phyloP scores from a whole-genome alignment of 345 rosid genomes.

The Raphanus sativus region DNA sequence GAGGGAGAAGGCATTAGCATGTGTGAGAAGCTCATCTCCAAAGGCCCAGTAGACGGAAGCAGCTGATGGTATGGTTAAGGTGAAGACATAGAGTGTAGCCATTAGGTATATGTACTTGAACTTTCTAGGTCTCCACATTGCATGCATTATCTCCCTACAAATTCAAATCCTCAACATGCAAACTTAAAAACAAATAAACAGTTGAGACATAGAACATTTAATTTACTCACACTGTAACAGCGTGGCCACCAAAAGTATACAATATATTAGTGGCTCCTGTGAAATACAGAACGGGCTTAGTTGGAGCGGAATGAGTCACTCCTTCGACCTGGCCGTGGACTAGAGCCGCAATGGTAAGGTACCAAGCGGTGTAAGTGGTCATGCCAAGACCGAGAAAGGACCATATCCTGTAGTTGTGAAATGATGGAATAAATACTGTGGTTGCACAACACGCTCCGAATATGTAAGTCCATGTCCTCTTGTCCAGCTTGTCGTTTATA shows the following conservation, averaged over 20 bases:
- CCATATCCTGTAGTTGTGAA: conserved; percentile 4
- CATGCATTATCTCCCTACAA: conserved; percentile 9
- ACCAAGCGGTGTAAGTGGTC: conserved; percentile 11
- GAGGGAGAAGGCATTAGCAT: conserved; percentile 9
- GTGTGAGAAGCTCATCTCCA: conserved; percentile 11
- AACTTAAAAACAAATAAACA: neutral
- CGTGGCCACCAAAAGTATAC: conserved; percentile 7
- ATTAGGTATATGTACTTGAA: neutral
- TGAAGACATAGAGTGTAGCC: conserved; percentile 3
- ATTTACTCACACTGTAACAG: conserved; percentile 4
- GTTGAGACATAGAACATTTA: neutral
- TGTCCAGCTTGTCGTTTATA: conserved; percentile 4
- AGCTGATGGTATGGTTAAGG: conserved; percentile 7
- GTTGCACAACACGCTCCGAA: conserved; percentile 9
- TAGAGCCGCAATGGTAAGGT: neutral
- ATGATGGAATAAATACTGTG: conserved; percentile 1
- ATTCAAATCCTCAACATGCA: neutral
- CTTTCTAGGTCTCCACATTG: conserved; percentile 4
- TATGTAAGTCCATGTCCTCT: conserved; percentile 8
- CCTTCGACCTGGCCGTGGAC: neutral
- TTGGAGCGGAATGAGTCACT: conserved; percentile 10
- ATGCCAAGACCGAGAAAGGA: neutral
- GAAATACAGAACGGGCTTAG: conserved; percentile 2
- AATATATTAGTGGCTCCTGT: conserved; percentile 5
- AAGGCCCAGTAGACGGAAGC: conserved; percentile 3